A percentile compares a stretch with the other conserved stretches of the same genome.
Evolutionary conservation across 345 rosid species (phyloP).

Genomic region (Brassica rapa): DNA sequence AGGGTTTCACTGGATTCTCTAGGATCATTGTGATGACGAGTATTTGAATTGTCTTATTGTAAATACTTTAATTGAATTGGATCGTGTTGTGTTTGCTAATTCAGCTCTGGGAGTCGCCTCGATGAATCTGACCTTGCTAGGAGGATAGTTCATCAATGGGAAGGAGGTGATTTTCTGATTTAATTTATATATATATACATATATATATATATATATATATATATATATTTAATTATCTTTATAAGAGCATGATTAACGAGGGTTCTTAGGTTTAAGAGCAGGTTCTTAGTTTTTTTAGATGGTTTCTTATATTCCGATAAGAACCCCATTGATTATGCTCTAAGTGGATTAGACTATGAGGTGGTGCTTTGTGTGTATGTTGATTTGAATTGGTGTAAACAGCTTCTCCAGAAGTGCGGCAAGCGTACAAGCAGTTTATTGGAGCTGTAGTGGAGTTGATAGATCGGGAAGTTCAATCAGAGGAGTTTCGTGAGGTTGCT

Average conservation of each 20-base stretch:
- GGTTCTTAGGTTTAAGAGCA: too few species aligned
- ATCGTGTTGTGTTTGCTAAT: neutral
- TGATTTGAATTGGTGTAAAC: conserved; percentile 37
- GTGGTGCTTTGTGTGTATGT: neutral
- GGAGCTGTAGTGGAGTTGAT: conserved; percentile 73
- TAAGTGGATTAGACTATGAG: too few species aligned
- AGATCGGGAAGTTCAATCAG: conserved; percentile 78
- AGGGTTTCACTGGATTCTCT: neutral
- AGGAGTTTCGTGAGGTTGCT: conserved; percentile 78
- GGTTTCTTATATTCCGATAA: too few species aligned
- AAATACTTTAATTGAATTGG: too few species aligned
- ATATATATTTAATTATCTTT: too few species aligned
- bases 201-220: too few species aligned
- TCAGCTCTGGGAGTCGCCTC: conserved; percentile 43
- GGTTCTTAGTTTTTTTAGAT: neutral
- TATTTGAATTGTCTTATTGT: too few species aligned
- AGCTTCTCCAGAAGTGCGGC: conserved; percentile 84
- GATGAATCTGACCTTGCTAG: conserved; percentile 78
- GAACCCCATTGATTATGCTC: too few species aligned
- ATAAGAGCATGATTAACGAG: too few species aligned
- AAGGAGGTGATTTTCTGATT: conserved; percentile 56
- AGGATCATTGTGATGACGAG: neutral
- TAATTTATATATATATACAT: too few species aligned
- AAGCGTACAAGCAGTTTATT: conserved; percentile 75
- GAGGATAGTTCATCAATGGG: conserved; percentile 82